Percentiles rank a stretch among this genome's conserved stretches.
phyloP scores from a whole-genome alignment of 1,139 yeast species.

The Kurtzmaniella quercitrusa region DNA sequence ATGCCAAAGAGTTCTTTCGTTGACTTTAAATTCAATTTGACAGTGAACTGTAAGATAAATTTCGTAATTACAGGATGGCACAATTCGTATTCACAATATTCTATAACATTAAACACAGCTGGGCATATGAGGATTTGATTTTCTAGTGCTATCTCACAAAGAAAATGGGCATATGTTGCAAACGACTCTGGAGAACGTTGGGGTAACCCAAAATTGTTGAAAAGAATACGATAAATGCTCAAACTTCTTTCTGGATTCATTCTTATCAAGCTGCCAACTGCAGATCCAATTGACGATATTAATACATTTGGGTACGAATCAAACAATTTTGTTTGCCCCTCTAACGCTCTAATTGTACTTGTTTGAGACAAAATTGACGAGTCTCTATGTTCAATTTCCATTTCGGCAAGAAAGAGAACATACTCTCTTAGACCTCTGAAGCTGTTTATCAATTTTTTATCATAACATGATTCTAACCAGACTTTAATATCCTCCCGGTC shows the following conservation, averaged over 20 bases:
- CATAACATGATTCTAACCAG: conserved; percentile 30
- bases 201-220: conserved; percentile 28
- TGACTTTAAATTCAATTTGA: conserved; percentile 10
- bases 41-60: conserved; percentile 21
- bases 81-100: conserved; percentile 29
- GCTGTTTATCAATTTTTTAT: conserved; percentile 19
- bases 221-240: conserved; percentile 22
- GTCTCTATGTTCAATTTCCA: neutral
- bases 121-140: conserved; percentile 22
- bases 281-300: neutral
- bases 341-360: no score
- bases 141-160: conserved; percentile 13
- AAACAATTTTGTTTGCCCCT: neutral
- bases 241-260: conserved; percentile 4
- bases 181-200: conserved; percentile 35
- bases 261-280: neutral
- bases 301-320: neutral
- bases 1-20: conserved; percentile 23
- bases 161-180: conserved; percentile 35
- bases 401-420: neutral
- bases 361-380: neutral
- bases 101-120: conserved; percentile 39
- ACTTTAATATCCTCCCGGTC: conserved; percentile 33
- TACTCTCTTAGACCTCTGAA: neutral
- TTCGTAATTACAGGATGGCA: conserved; percentile 26